Conservation (phyloP, 2,329 filamentous ascomycete species). For the Phyllosticta paracitricarpa region DNA sequence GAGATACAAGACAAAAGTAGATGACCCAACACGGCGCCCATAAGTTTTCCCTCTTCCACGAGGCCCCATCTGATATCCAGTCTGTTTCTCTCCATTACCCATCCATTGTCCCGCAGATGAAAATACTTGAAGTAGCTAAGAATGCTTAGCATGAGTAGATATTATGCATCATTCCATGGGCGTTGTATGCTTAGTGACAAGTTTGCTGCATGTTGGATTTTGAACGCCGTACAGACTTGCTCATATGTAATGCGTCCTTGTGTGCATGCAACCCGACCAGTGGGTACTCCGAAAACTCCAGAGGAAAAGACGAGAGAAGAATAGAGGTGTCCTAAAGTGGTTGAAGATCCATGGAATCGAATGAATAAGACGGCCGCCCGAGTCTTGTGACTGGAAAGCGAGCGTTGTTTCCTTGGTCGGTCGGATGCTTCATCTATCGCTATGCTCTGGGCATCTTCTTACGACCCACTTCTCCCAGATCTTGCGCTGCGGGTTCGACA, state of each 20-base stretch:
- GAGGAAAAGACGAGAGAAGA: not conserved
- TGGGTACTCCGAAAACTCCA: not conserved
- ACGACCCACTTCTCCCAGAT: conserved; percentile 48
- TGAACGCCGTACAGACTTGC: not conserved
- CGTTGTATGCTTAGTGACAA: not conserved
- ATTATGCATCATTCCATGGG: not conserved
- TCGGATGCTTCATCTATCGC: conserved; percentile 20
- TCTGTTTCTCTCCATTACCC: too few species aligned
- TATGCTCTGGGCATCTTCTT: conserved; percentile 35
- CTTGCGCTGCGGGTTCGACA: conserved; percentile 41
- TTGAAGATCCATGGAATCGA: not conserved
- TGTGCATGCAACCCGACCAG: not conserved
- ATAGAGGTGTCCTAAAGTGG: not conserved
- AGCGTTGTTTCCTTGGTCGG: not conserved
- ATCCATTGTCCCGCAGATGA: too few species aligned
- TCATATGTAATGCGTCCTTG: not conserved
- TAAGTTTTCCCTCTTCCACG: too few species aligned
- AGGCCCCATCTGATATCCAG: too few species aligned
- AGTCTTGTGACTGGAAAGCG: too few species aligned
- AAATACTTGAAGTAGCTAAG: too few species aligned
- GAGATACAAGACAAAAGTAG: too few species aligned
- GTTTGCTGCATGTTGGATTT: not conserved
- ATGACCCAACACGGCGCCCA: too few species aligned
- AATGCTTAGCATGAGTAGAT: not conserved
- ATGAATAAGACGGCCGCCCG: not conserved